These are phyloP conservation scores for Claviceps sp. DNA, from an alignment of 2,329 filamentous ascomycete genomes.

Conservation along the genomic window DNA sequence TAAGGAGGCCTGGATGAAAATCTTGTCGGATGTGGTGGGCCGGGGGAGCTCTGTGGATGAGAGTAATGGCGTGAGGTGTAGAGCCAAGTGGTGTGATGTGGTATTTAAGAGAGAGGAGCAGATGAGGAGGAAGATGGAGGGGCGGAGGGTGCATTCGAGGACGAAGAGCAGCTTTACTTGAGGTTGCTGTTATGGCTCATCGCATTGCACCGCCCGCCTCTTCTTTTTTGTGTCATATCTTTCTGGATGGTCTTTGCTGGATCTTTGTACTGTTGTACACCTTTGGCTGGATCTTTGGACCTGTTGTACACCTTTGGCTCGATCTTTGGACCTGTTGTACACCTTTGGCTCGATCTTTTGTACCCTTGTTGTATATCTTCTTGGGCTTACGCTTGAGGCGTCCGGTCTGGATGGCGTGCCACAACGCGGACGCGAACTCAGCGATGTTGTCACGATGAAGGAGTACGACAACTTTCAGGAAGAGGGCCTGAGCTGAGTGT, in stretches of 20 bases:
- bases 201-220: no score
- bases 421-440: neutral
- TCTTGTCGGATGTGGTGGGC: slow-evolving; percentile 58
- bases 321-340: no score
- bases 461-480: no score
- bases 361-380: neutral
- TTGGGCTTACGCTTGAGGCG: neutral
- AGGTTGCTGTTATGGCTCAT: neutral
- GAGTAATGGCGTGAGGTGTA: slow-evolving; percentile 24
- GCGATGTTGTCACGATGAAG: no score
- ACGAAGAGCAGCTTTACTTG: slow-evolving; percentile 41
- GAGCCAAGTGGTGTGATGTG: slow-evolving; percentile 53
- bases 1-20: slow-evolving; percentile 92
- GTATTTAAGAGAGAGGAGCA: slow-evolving; percentile 51
- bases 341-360: no score
- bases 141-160: slow-evolving; percentile 38
- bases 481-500: no score
- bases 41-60: slow-evolving; percentile 38
- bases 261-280: neutral
- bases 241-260: neutral
- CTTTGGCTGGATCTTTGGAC: no score
- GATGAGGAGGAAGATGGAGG: slow-evolving; percentile 39
- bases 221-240: no score
- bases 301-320: no score
- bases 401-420: neutral